Evolutionary conservation across 2,329 filamentous ascomycete genomes (phyloP).

Genomic region (Cladosporium sp.): DNA sequence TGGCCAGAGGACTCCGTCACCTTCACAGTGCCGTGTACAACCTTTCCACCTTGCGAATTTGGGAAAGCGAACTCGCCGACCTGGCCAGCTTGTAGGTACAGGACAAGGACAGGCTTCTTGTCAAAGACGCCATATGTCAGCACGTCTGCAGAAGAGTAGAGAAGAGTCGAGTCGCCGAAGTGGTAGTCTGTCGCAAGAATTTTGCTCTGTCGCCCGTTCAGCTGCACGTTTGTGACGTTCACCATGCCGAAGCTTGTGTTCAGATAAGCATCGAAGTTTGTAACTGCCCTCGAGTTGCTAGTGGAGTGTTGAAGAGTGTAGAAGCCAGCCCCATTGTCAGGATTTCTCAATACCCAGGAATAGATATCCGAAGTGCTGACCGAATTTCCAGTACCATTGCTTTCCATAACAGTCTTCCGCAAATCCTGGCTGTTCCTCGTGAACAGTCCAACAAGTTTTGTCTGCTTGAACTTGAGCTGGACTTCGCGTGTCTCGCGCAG

Average conservation of each 20-base stretch:
- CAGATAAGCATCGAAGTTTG: conserved; percentile 32
- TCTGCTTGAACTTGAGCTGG: conserved; percentile 64
- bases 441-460: conserved; percentile 63
- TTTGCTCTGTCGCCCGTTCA: conserved; percentile 67
- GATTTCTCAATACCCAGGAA: conserved; percentile 61
- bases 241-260: conserved; percentile 42
- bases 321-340: conserved; percentile 59
- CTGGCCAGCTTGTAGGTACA: conserved; percentile 39
- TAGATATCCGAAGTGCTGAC: conserved; percentile 55
- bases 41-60: conserved; percentile 13
- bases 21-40: conserved; percentile 23
- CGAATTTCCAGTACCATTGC: conserved; percentile 49
- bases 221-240: conserved; percentile 44
- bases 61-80: conserved; percentile 27
- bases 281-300: conserved; percentile 55
- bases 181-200: conserved; percentile 68
- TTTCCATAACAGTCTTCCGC: conserved; percentile 55
- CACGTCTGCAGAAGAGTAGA: conserved; percentile 71
- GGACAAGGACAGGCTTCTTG: conserved; percentile 60
- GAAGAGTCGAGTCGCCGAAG: conserved; percentile 57
- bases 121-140: conserved; percentile 68
- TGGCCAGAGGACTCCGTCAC: conserved; percentile 19
- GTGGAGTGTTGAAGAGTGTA: conserved; percentile 60
- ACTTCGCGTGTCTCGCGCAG: conserved; percentile 59
- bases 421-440: conserved; percentile 61